These are phyloP conservation scores for Anacardium occidentale DNA, from an alignment of 345 rosid genomes.

Conservation along the genomic window DNA sequence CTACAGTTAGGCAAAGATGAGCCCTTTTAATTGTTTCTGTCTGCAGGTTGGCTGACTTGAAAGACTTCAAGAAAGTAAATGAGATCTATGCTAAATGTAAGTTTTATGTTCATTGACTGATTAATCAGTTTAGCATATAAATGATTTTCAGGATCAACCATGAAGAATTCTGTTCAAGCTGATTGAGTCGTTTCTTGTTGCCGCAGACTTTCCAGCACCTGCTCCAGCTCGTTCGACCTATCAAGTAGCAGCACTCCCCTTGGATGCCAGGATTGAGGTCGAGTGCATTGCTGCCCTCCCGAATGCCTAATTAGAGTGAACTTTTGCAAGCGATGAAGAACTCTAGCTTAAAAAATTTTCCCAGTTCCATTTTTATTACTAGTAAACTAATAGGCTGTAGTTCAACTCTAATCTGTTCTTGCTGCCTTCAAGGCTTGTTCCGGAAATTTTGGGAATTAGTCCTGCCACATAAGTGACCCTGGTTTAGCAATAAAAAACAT, in stretches of 20 bases:
- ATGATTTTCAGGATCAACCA: neutral
- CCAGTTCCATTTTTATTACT: neutral
- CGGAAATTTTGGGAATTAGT: neutral
- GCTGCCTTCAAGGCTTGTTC: neutral
- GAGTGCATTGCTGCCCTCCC: slow-evolving; percentile 84
- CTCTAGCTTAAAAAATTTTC: neutral
- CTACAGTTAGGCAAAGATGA: neutral
- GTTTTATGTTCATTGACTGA: slow-evolving; percentile 20
- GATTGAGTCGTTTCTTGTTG: slow-evolving; percentile 2
- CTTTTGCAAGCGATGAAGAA: neutral
- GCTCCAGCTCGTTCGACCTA: slow-evolving; percentile 88
- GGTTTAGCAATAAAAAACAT: too few relatives aligned
- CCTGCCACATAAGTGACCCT: neutral
- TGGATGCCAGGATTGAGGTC: slow-evolving; percentile 83
- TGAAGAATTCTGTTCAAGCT: neutral
- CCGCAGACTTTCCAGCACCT: slow-evolving; percentile 80
- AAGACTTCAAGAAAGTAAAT: slow-evolving; percentile 90
- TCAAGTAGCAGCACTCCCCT: slow-evolving; percentile 93
- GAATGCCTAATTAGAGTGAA: neutral
- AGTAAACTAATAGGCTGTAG: neutral
- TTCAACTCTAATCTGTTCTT: neutral
- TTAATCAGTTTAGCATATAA: neutral
- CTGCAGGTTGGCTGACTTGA: slow-evolving; percentile 87
- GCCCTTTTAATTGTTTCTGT: slow-evolving; percentile 7
- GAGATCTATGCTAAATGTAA: slow-evolving; percentile 94